Percentiles rank a stretch among this genome's conserved stretches.
Conservation (phyloP, 2,329 filamentous ascomycete species). For the Talaromyces sp. region DNA sequence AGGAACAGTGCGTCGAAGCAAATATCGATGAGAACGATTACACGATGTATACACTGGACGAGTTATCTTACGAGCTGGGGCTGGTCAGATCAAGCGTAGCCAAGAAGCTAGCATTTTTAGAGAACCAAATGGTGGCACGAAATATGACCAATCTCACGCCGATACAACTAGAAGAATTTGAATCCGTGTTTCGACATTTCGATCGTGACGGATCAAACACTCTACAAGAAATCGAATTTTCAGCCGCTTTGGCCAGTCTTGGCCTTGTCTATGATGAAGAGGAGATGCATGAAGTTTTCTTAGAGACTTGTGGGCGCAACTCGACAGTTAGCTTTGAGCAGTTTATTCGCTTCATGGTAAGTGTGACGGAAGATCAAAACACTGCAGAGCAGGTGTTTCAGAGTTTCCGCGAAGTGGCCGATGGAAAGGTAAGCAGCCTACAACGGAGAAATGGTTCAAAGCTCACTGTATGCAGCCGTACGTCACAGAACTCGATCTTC, state of each 20-base stretch:
- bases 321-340: constrained; percentile 88
- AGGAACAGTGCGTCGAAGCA: constrained; percentile 86
- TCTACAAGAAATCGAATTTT: constrained; percentile 90
- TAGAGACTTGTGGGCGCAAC: constrained; percentile 72
- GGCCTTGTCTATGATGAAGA: constrained; percentile 95
- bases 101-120: constrained; percentile 93
- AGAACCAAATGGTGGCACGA: constrained; percentile 96
- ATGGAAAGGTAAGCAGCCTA: constrained; percentile 67
- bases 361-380: constrained; percentile 97
- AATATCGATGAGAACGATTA: constrained; percentile 99
- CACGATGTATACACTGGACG: constrained; percentile 98
- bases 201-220: constrained; percentile 90
- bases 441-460: neutral
- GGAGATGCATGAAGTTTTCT: constrained; percentile 95
- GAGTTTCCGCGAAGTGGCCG: constrained; percentile 93
- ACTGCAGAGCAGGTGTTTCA: constrained; percentile 98
- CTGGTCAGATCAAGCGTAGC: constrained; percentile 88
- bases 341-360: constrained; percentile 99
- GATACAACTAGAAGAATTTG: constrained; percentile 97
- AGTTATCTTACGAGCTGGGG: constrained; percentile 87
- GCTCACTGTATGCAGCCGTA: constrained; percentile 59
- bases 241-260: constrained; percentile 87
- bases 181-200: constrained; percentile 97
- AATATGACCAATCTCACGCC: constrained; percentile 99
- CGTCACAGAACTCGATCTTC: constrained; percentile 93